Base-by-base conservation (phyloP, 805 yeast species). In the Hanseniaspora hatyaiensis region DNA sequence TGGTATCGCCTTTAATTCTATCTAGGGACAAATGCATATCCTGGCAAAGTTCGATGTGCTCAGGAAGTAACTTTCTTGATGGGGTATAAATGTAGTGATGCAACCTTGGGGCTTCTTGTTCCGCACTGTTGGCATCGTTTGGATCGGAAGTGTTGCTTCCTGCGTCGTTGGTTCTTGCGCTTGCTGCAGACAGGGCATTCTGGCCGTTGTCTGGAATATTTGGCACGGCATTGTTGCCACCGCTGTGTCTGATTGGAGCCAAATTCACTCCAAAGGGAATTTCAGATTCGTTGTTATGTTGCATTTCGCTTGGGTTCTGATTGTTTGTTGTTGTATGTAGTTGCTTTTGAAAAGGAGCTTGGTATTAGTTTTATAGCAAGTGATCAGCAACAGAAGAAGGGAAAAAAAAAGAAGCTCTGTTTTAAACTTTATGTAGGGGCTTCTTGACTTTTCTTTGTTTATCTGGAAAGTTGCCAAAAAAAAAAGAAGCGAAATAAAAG, bases 61-160 rank as follows among this genome's bases (percentile, higher is more conserved):
- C 55, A 24, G 55, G 57, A 2, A 60, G 56, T 39, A 57, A 54
- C 34, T 60, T 55, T 47, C 59, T 61, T 28, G 55, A 58, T 18
- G 61, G 62, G 11, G 63, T 60, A 52, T 63, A 62, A n/a, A 63
- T 59, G 50, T 55, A 62, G 43, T 63, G 67, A 30, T 64, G 65
- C 18, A 63, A 34, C 28, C 50, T 46, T 32, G 50, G 43, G 1
- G 29, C 29, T 13, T 31, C 40, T 26, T 39, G 38, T 11, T 31
- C 34, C n/a, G 19, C 39, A 24, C 11, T 15, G 6, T 44, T 30
- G 3, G 20, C 18, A 9, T 41, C 34, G 3, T 28, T 30, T 4
- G 32, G 29, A 11, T 23, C 39, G 1, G 32, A 23, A 12, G 11
- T 29, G 5, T 19, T 37, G 6, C 38, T 30, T 8, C 34, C 33